phyloP scores from a whole-genome alignment of 2,329 filamentous ascomycete species.

The Metarhizium album region DNA sequence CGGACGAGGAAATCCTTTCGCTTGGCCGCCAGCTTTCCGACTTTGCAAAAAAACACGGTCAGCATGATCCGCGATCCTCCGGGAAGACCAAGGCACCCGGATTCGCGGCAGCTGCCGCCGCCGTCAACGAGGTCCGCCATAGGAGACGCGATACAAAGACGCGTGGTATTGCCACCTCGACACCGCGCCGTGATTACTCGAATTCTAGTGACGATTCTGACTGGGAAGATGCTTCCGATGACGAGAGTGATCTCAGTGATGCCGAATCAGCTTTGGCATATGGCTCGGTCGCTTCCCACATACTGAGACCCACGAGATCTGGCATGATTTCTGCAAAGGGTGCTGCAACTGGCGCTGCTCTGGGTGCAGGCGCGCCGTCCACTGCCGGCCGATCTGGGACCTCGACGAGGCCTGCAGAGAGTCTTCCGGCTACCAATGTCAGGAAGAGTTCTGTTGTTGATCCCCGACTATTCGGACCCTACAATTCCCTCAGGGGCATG shows the following conservation, averaged over 20 bases:
- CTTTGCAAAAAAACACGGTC: conserved; percentile 40
- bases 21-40: conserved; percentile 44
- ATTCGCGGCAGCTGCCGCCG: conserved; percentile 28
- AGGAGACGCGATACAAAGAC: conserved; percentile 23
- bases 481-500: conserved; percentile 49
- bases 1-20: conserved; percentile 47
- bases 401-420: conserved; percentile 3
- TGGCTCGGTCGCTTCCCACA: conserved; percentile 17
- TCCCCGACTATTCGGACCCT: conserved; percentile 46
- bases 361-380: conserved; percentile 16
- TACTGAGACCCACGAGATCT: conserved; percentile 10
- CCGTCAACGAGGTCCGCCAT: conserved; percentile 30
- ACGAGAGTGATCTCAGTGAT: conserved; percentile 25
- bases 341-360: conserved; percentile 20
- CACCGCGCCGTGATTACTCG: conserved; percentile 21
- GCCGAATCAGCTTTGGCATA: conserved; percentile 31
- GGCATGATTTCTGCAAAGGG: conserved; percentile 7
- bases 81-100: conserved; percentile 18
- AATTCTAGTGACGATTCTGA: conserved; percentile 36
- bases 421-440: conserved; percentile 11
- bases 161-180: conserved; percentile 31
- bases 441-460: conserved; percentile 43
- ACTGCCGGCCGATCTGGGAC: conserved; percentile 1
- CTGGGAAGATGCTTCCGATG: conserved; percentile 47
- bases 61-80: conserved; percentile 33